Conservation (phyloP, 768 basidiomycete genomes). For the Lepiota venenata region DNA sequence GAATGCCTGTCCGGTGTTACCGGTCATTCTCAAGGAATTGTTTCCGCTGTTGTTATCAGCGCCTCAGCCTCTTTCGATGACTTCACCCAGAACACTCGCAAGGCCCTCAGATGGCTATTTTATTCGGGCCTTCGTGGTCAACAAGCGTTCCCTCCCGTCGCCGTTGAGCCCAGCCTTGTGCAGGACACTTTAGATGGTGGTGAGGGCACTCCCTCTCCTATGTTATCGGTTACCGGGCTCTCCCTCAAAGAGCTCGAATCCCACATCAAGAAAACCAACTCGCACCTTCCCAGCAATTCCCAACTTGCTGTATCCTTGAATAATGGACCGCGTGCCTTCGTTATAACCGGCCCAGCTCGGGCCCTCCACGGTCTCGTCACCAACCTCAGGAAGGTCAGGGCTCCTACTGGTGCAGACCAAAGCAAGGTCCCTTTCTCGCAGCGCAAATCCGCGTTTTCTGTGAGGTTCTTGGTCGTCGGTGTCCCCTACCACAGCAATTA, state of each 20-base stretch:
- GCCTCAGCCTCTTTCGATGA: constrained; percentile 74
- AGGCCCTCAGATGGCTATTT: constrained; percentile 91
- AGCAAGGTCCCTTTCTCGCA: constrained; percentile 93
- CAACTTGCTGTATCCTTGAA: constrained; percentile 84
- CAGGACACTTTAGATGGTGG: constrained; percentile 88
- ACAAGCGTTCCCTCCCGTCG: constrained; percentile 88
- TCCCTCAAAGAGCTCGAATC: constrained; percentile 69
- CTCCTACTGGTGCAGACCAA: constrained; percentile 85
- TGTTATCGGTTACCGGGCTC: constrained; percentile 89
- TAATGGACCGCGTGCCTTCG: constrained; percentile 89
- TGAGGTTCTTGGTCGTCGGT: constrained; percentile 92
- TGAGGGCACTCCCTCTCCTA: constrained; percentile 90
- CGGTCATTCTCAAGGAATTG: constrained; percentile 96
- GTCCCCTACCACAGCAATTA: constrained; percentile 96
- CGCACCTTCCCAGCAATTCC: constrained; percentile 75
- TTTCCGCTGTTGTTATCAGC: constrained; percentile 88
- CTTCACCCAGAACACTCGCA: constrained; percentile 71
- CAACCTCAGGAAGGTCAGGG: constrained; percentile 85
- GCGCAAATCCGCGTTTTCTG: constrained; percentile 89
- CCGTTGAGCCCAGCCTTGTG: constrained; percentile 84
- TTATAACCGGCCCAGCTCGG: constrained; percentile 88
- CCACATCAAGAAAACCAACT: constrained; percentile 86
- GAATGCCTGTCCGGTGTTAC: constrained; percentile 80
- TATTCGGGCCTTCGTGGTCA: constrained; percentile 92
- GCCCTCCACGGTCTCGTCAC: constrained; percentile 95